Percentiles rank a stretch among this genome's conserved stretches.
These are phyloP conservation scores for Geoglossum glabrum DNA, from an alignment of 495 filamentous ascomycete species.

Conservation along the genomic window DNA sequence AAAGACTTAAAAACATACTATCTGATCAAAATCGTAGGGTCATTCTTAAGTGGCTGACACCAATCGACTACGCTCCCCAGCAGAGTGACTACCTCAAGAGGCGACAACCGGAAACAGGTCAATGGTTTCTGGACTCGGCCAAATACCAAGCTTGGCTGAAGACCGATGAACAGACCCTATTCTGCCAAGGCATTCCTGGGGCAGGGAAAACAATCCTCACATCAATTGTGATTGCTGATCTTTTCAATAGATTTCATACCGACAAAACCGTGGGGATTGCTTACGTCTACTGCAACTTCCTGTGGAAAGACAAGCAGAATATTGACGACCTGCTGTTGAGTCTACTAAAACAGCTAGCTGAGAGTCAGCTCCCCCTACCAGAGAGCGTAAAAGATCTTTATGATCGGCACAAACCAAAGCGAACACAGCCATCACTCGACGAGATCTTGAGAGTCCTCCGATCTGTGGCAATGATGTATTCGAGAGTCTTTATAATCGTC, in stretches of 20 bases:
- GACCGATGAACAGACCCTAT: too few species aligned
- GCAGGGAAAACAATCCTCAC: too few species aligned
- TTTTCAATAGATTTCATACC: not conserved
- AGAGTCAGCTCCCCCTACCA: not conserved
- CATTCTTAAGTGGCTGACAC: too few species aligned
- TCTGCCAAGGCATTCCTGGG: too few species aligned
- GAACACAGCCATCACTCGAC: not conserved
- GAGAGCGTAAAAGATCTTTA: not conserved
- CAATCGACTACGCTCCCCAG: too few species aligned
- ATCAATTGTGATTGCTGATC: too few species aligned
- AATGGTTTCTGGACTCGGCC: too few species aligned
- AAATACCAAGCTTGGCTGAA: too few species aligned
- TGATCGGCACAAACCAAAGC: not conserved
- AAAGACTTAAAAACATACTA: too few species aligned
- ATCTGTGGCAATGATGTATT: not conserved
- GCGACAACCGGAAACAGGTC: too few species aligned
- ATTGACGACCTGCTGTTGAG: conserved; percentile 2
- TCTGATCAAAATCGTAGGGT: too few species aligned
- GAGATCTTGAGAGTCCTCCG: not conserved
- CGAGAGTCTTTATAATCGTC: not conserved
- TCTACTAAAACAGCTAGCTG: conserved; percentile 5
- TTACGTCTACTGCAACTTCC: conserved; percentile 6
- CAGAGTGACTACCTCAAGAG: too few species aligned
- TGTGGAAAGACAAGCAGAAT: conserved; percentile 4
- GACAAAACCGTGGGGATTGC: not conserved